Conservation (phyloP, 139 green algal genomes). For the Helicosporidium sp. region DNA sequence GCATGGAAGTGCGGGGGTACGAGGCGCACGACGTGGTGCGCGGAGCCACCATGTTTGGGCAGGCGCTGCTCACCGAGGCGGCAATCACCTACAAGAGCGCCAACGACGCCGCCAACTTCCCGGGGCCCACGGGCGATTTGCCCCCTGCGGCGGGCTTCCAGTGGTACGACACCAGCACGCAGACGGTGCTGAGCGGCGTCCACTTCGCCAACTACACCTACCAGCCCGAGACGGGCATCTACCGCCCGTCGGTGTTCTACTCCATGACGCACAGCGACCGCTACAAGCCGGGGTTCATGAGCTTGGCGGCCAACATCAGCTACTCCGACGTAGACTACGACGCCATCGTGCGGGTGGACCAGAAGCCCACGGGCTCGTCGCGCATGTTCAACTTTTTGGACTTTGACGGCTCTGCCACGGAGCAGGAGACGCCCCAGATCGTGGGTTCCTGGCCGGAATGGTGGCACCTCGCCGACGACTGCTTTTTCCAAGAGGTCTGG, state of each 20-base stretch:
- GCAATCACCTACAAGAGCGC: slow-evolving; percentile 13
- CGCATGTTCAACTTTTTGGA: slow-evolving; percentile 44
- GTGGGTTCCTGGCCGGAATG: slow-evolving; percentile 26
- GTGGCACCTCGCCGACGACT: slow-evolving; percentile 28
- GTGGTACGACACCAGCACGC: slow-evolving; percentile 23
- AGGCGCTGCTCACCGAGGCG: slow-evolving; percentile 18
- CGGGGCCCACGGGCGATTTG: slow-evolving; percentile 18
- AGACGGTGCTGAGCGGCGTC: slow-evolving; percentile 29
- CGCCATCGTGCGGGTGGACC: slow-evolving; percentile 19
- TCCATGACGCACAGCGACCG: slow-evolving; percentile 31
- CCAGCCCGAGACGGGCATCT: slow-evolving; percentile 16
- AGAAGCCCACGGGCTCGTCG: slow-evolving; percentile 21
- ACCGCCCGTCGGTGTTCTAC: slow-evolving; percentile 12
- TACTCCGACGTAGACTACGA: slow-evolving; percentile 22
- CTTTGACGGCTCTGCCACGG: slow-evolving; percentile 23
- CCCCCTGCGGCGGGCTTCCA: slow-evolving; percentile 31
- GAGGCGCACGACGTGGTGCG: slow-evolving; percentile 24
- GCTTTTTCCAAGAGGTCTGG: slow-evolving; percentile 4
- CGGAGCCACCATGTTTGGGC: slow-evolving; percentile 30
- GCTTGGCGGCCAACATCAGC: slow-evolving; percentile 10
- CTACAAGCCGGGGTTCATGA: slow-evolving; percentile 29
- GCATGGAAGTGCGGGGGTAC: slow-evolving; percentile 18
- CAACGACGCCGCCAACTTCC: slow-evolving; percentile 23
- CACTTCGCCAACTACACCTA: slow-evolving; percentile 35
- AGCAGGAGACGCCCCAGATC: slow-evolving; percentile 17